A percentile compares a stretch with the other conserved stretches of the same genome.
phyloP scores from a whole-genome alignment of 345 rosid species.

The Heritiera fomes region DNA sequence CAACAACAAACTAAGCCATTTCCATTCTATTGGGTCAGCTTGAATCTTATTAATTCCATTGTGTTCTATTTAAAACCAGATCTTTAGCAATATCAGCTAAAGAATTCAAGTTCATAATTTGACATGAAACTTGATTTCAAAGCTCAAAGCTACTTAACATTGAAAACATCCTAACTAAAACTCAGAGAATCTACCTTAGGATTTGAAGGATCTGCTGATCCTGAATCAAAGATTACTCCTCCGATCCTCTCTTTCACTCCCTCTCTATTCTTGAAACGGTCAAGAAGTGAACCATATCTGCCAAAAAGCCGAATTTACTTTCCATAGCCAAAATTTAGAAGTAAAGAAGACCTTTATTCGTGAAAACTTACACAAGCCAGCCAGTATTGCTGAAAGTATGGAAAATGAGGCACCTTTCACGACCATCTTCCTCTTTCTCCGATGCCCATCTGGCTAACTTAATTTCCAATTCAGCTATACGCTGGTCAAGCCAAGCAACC shows the following conservation, averaged over 20 bases:
- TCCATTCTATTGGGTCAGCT: background rate
- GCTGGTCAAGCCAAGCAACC: constrained; percentile 50
- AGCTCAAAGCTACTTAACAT: background rate
- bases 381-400: constrained; percentile 95
- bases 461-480: constrained; percentile 47
- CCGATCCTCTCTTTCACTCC: constrained; percentile 55
- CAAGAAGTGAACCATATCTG: constrained; percentile 75
- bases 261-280: constrained; percentile 45
- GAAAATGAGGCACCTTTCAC: constrained; percentile 65
- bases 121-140: background rate
- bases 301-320: constrained; percentile 17
- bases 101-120: background rate
- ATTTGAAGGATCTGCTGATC: constrained; percentile 71
- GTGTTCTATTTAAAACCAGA: constrained; percentile 1
- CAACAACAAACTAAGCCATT: background rate
- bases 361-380: constrained; percentile 77
- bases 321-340: background rate
- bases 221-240: constrained; percentile 79
- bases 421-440: constrained; percentile 56
- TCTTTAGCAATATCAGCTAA: background rate
- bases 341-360: background rate
- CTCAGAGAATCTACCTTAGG: constrained; percentile 55
- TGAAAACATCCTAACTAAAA: background rate
- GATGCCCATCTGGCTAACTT: constrained; percentile 62
- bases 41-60: background rate